Evolutionary conservation across 306 rosid species (phyloP), one percentile per base, ranked within the genome.

Genomic region (Glycine tomentella): DNA sequence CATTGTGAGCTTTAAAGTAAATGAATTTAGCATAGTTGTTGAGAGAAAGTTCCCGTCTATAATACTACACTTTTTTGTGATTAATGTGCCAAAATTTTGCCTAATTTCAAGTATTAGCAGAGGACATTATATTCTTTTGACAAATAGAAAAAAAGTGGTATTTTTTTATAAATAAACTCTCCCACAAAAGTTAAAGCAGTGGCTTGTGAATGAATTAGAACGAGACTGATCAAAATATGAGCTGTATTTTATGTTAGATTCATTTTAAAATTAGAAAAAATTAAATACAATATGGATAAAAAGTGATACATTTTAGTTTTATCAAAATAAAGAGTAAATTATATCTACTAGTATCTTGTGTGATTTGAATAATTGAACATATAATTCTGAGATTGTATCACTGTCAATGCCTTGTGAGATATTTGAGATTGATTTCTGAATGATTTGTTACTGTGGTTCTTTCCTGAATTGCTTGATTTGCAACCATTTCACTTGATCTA

Each of bases 371-470:
- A n/a, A n/a, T n/a, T n/a, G n/a, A n/a, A n/a, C n/a, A n/a, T n/a
- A n/a, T n/a, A n/a, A n/a, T n/a, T n/a, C n/a, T n/a, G n/a, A n/a
- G n/a, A n/a, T n/a, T n/a, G n/a, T n/a, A n/a, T n/a, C n/a, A n/a
- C 50, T 13, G 33, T 14, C 72, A 33, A 59, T 59, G 69, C 15
- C n/a, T 75, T 13, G 57, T 13, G 59, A 44, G 70, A 45, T 7
- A 31, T 57, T 57, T 57, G 69, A 74, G 69, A 57, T 40, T 56
- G 69, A 74, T 20, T 16, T 34, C 65, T 20, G 65, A 58, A 58
- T 20, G 14, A 58, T 25, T 33, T 52, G 50, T 4, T 55, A 52
- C 50, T n/a, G 12, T 76, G 51, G 50, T 76, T 77, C 62, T 62
- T 52, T 38, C 16, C 20, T 49, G 52, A 64, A 0, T 34, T 8